Conservation (phyloP, 371 early-diverging fungal species). For the Umbelopsis sp. region DNA sequence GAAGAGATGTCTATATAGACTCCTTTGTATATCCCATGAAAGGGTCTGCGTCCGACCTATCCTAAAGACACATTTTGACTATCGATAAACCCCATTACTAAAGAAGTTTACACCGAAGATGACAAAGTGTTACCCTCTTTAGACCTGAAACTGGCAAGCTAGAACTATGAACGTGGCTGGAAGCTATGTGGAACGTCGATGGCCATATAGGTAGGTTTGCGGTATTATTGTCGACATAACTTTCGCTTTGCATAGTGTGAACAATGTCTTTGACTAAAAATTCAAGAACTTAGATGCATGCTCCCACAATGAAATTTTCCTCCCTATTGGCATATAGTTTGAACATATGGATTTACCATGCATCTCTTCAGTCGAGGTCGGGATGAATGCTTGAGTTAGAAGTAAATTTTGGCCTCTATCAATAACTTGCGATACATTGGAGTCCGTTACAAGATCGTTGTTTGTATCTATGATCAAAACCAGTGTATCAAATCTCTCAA, state of each 20-base stretch:
- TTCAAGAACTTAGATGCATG: background rate
- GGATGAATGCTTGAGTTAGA: background rate
- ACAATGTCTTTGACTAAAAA: no score
- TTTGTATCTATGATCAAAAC: background rate
- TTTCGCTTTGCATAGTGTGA: no score
- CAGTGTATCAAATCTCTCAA: no score
- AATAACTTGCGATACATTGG: background rate
- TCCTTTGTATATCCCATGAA: background rate
- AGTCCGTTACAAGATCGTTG: background rate
- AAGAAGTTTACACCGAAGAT: no score
- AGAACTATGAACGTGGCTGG: no score
- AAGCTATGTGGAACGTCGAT: no score
- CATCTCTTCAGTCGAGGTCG: background rate
- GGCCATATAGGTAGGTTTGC: no score
- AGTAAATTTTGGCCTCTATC: background rate
- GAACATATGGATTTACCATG: background rate
- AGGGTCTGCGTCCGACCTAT: background rate
- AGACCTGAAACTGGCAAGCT: no score
- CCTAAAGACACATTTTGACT: background rate
- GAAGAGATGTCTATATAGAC: background rate
- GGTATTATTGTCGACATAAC: no score
- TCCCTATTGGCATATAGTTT: background rate
- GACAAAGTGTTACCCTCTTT: background rate
- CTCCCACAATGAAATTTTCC: background rate
- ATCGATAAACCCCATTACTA: background rate